Evolutionary conservation across 2,329 filamentous ascomycete genomes (phyloP).

Genomic region (Pyrenophora graminea): DNA sequence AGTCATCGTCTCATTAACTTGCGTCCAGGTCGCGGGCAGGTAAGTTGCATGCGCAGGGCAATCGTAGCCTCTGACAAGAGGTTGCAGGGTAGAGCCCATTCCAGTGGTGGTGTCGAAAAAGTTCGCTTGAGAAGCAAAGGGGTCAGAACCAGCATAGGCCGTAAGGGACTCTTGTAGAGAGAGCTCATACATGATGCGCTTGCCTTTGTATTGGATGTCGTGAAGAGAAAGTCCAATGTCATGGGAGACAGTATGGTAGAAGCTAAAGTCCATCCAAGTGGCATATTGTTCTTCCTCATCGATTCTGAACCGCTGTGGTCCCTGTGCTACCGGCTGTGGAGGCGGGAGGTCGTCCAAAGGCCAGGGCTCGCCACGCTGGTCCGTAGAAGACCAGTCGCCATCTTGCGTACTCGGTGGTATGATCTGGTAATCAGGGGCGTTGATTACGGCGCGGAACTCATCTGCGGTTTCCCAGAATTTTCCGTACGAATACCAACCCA

Average conservation of each 20-base stretch:
- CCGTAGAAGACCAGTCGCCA: conserved; percentile 52
- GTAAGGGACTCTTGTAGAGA: conserved; percentile 60
- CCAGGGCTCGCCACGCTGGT: conserved; percentile 46
- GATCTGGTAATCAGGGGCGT: conserved; percentile 52
- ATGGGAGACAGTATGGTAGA: conserved; percentile 57
- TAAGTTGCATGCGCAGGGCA: conserved; percentile 59
- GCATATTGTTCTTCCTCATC: conserved; percentile 53
- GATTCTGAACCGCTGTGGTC: conserved; percentile 50
- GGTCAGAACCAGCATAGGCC: conserved; percentile 58
- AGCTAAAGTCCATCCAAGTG: conserved; percentile 58
- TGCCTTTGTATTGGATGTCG: conserved; percentile 60
- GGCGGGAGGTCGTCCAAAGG: conserved; percentile 59
- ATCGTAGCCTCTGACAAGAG: conserved; percentile 56
- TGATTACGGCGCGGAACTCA: conserved; percentile 53
- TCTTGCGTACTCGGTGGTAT: conserved; percentile 53
- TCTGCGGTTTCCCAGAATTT: conserved; percentile 58
- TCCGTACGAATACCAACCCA: conserved; percentile 60
- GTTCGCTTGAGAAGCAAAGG: conserved; percentile 51
- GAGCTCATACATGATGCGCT: conserved; percentile 61
- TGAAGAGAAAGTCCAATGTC: conserved; percentile 57
- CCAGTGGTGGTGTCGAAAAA: conserved; percentile 57
- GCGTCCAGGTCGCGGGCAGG: conserved; percentile 51
- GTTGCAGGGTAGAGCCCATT: conserved; percentile 50
- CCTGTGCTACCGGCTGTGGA: conserved; percentile 54
- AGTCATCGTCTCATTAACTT: conserved; percentile 48